Conservation (phyloP, 108 stramenopile genomes). For the Nitzschia sp. region DNA sequence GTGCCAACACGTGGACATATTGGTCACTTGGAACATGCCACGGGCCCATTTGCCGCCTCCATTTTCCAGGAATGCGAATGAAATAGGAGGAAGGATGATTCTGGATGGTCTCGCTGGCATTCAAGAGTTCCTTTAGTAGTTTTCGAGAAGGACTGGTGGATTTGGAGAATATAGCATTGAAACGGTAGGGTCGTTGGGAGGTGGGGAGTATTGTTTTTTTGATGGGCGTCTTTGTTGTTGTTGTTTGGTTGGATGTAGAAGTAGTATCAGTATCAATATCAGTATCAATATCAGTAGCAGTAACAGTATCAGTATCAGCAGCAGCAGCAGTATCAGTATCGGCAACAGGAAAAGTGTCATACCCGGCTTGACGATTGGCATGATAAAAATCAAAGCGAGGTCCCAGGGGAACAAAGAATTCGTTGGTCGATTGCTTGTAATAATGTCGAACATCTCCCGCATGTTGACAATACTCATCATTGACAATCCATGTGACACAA, state of each 20-base stretch:
- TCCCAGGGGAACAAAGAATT: constrained; percentile 28
- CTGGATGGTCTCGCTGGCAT: not conserved
- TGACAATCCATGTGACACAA: constrained; percentile 30
- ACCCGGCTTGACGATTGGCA: not conserved
- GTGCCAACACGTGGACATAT: constrained; percentile 36
- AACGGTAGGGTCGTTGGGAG: constrained; percentile 25
- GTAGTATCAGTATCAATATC: not conserved
- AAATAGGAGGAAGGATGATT: constrained; percentile 14
- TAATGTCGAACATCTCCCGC: constrained; percentile 24
- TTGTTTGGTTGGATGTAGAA: not conserved
- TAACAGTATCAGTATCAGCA: too few relatives aligned
- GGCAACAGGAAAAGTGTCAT: not conserved
- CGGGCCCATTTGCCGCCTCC: constrained; percentile 13
- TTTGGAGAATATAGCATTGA: constrained; percentile 37
- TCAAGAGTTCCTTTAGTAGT: constrained; percentile 9
- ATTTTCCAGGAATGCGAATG: constrained; percentile 22
- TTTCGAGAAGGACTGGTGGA: constrained; percentile 18
- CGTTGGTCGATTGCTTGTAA: not conserved
- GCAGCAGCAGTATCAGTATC: too few relatives aligned
- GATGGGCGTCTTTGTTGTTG: not conserved
- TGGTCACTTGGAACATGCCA: constrained; percentile 25
- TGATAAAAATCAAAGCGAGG: constrained; percentile 28
- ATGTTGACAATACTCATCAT: constrained; percentile 33
- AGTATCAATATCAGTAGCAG: too few relatives aligned
- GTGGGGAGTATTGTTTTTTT: not conserved